Conservation (phyloP, 2,329 filamentous ascomycete genomes). For the Clonostachys sp. region DNA sequence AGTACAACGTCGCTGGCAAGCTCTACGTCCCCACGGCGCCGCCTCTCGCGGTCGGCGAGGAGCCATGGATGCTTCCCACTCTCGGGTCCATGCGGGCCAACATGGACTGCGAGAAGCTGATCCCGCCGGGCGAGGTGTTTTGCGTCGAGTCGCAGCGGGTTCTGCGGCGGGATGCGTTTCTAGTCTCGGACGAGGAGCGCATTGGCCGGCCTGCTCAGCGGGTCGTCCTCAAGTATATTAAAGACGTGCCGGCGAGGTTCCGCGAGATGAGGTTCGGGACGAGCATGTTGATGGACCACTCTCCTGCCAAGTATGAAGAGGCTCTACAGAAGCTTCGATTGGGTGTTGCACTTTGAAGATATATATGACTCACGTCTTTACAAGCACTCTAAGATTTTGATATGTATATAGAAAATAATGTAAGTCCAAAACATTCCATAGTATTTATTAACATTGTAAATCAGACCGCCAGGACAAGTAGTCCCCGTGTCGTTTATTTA, state of each 20-base stretch:
- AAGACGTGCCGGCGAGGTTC: constrained; percentile 67
- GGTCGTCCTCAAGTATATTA: constrained; percentile 65
- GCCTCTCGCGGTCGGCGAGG: constrained; percentile 40
- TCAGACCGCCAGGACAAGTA: neutral
- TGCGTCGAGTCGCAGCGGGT: constrained; percentile 65
- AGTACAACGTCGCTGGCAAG: constrained; percentile 54
- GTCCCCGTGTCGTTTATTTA: neutral
- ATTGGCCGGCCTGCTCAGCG: constrained; percentile 64
- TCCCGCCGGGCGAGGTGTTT: constrained; percentile 75
- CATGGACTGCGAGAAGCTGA: constrained; percentile 65
- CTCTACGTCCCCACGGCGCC: neutral
- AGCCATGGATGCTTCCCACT: constrained; percentile 65
- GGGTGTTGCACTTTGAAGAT: constrained; percentile 31
- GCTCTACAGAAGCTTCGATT: constrained; percentile 56
- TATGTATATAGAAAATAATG: neutral
- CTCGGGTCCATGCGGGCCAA: constrained; percentile 61
- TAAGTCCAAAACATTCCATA: neutral
- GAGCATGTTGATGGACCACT: constrained; percentile 73
- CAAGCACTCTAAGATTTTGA: too few relatives aligned
- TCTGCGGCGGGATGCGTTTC: constrained; percentile 61
- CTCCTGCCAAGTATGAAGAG: constrained; percentile 68
- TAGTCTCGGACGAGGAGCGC: constrained; percentile 36
- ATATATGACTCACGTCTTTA: neutral
- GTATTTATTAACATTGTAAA: neutral
- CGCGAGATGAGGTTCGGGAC: constrained; percentile 67